Conservation (phyloP, 192 early-diverging fungal genomes). For the Haplosporangium gracile region DNA sequence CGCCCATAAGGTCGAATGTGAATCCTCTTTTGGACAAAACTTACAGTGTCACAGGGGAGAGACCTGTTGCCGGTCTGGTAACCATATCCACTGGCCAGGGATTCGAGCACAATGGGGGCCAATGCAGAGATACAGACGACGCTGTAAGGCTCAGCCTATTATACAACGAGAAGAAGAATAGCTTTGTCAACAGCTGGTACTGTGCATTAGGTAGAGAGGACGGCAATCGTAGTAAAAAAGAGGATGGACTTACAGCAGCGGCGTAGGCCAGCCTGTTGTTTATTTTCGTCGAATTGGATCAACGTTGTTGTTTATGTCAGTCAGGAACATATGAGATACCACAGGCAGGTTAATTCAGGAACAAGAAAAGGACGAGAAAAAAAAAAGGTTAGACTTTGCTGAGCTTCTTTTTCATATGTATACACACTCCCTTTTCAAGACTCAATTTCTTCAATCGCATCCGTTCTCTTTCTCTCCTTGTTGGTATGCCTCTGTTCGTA, state of each 20-base stretch:
- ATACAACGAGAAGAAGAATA: not conserved
- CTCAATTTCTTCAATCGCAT: not conserved
- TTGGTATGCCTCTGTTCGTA: too few species aligned
- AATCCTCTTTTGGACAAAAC: not conserved
- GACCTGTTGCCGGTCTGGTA: slow-evolving; percentile 19
- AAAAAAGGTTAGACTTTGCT: not conserved
- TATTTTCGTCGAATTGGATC: not conserved
- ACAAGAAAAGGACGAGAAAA: not conserved
- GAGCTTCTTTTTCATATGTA: not conserved
- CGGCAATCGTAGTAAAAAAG: not conserved
- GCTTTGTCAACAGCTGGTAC: not conserved
- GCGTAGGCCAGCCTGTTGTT: slow-evolving; percentile 43
- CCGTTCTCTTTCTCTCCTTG: not conserved
- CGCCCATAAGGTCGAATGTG: not conserved
- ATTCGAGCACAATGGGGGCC: slow-evolving; percentile 50
- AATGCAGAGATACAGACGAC: slow-evolving; percentile 50
- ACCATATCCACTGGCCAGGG: slow-evolving; percentile 42
- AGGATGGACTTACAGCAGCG: slow-evolving; percentile 43
- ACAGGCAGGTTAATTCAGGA: not conserved
- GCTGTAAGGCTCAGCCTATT: slow-evolving; percentile 50
- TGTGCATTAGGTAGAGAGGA: not conserved
- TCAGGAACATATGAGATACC: not conserved
- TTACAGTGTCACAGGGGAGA: slow-evolving; percentile 43
- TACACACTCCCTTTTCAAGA: not conserved
- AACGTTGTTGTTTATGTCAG: not conserved